Evolutionary conservation across 2,329 filamentous ascomycete species (phyloP), one percentile per base, ranked within the genome.

Genomic region (Fusarium redolens): DNA sequence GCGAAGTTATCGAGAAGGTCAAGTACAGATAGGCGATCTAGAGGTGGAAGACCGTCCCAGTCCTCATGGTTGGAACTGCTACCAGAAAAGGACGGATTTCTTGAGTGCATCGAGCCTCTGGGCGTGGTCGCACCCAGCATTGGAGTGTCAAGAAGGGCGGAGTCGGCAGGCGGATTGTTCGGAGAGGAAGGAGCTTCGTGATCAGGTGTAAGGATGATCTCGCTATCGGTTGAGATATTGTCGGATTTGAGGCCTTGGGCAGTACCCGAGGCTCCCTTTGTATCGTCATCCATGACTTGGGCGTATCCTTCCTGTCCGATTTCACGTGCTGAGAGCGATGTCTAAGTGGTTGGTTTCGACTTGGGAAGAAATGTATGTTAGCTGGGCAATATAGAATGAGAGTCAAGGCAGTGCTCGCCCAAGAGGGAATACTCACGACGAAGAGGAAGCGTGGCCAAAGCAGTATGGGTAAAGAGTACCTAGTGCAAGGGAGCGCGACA

Each of bases 1-100:
- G 95, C 93, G 72, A 99, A 91, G 80, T 98, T 98, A 83, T 98
- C 96, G 74, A 99, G 89, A 54, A 99, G 88, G 79, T 99, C 96
- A 77, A 99, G 94, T 65, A 98, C 90, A 43, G 93, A 95, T 60
- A 99, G 86, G 57, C 94, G 93, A 81, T 99, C 96, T 30, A 98
- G 86, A 1, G 96, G 95, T 14, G 95, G 94, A 70, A 97, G 93
- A 28, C 90, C 87, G 71, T 97, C 94, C 89, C 93, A 96, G 79
- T 96, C 94, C 76, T 96, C 93, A 64, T 96, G 93, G 78, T 94
- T 94, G n/a, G 91, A 92, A 81, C 92, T 94, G 82, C 91, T 94
- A 54, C 90, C 91, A n/a, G 93, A 95, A 81, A 95, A 95, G 20
- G 95, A 97, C 20, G 89, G 87, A 61, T 93, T 92, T 66, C 95